A percentile compares a stretch with the other conserved stretches of the same genome.
Evolutionary conservation across 768 basidiomycete genomes (phyloP).

Genomic region (Russula lepida): DNA sequence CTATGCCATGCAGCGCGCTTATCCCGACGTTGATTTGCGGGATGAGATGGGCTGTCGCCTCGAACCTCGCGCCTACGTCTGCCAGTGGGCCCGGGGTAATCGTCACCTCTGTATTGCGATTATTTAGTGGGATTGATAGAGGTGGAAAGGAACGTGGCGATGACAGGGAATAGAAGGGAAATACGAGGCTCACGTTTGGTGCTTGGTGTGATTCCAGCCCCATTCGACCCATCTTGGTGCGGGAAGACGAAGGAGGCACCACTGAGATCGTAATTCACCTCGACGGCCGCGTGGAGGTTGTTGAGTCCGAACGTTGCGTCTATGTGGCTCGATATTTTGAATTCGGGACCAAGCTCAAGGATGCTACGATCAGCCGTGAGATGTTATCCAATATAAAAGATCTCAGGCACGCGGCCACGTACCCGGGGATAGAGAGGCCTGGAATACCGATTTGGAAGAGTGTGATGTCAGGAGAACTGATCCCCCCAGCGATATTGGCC

Average conservation of each 20-base stretch:
- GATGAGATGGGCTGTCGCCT: conserved; percentile 41
- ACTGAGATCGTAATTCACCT: neutral
- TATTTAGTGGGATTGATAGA: neutral
- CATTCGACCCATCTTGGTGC: neutral
- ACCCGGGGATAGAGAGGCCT: neutral
- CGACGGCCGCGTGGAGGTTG: neutral
- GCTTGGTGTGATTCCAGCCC: neutral
- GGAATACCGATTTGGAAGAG: neutral
- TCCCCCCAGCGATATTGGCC: neutral
- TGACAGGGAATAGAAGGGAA: neutral
- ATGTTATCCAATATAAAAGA: too few relatives aligned
- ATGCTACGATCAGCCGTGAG: neutral
- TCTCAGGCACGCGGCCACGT: neutral
- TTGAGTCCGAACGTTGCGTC: neutral
- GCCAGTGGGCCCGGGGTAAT: neutral
- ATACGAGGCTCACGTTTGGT: neutral
- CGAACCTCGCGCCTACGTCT: conserved; percentile 21
- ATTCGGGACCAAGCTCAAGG: neutral
- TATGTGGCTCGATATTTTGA: neutral
- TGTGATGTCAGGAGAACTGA: neutral
- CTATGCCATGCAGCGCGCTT: neutral
- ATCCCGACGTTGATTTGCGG: conserved; percentile 26
- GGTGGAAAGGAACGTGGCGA: neutral
- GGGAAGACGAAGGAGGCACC: neutral
- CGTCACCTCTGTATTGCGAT: neutral